Conservation (phyloP, 2,329 filamentous ascomycete species). For the Sporothrix mexicana region DNA sequence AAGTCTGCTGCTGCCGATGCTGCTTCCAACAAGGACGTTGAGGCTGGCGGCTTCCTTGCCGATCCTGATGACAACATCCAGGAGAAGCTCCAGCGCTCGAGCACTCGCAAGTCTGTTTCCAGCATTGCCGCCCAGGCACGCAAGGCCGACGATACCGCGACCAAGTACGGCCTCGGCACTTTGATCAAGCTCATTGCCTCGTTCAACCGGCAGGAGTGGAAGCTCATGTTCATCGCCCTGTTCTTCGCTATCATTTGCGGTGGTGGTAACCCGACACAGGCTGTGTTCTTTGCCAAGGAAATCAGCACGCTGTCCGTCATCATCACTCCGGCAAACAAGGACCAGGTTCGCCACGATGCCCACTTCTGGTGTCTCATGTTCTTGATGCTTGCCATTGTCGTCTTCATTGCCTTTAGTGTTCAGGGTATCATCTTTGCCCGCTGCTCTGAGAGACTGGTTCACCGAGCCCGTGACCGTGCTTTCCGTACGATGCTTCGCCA, state of each 20-base stretch:
- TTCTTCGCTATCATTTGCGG: conserved; percentile 78
- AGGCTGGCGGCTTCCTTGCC: conserved; percentile 48
- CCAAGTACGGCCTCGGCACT: conserved; percentile 70
- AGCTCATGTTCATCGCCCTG: conserved; percentile 74
- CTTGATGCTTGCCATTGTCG: conserved; percentile 77
- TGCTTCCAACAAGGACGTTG: conserved; percentile 6
- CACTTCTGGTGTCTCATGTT: conserved; percentile 92
- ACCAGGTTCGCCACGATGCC: conserved; percentile 68
- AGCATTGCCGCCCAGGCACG: conserved; percentile 70
- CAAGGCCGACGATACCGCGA: conserved; percentile 52
- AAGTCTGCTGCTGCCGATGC: not conserved
- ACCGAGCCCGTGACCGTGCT: conserved; percentile 78
- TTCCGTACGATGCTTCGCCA: conserved; percentile 91
- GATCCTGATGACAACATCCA: conserved; percentile 69
- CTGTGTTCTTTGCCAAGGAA: conserved; percentile 88
- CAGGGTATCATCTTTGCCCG: conserved; percentile 80
- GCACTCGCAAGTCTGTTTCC: conserved; percentile 66
- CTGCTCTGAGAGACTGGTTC: conserved; percentile 85
- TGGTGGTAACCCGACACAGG: conserved; percentile 67
- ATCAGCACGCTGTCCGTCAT: conserved; percentile 63
- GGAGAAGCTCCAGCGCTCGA: conserved; percentile 61
- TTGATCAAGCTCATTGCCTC: conserved; percentile 78
- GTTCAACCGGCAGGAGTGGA: conserved; percentile 78
- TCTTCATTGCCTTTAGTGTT: conserved; percentile 69
- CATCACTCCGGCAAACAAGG: conserved; percentile 53